Evolutionary conservation across 495 filamentous ascomycete genomes (phyloP), one percentile per base, ranked within the genome.

Genomic region (Choiromyces venosus): DNA sequence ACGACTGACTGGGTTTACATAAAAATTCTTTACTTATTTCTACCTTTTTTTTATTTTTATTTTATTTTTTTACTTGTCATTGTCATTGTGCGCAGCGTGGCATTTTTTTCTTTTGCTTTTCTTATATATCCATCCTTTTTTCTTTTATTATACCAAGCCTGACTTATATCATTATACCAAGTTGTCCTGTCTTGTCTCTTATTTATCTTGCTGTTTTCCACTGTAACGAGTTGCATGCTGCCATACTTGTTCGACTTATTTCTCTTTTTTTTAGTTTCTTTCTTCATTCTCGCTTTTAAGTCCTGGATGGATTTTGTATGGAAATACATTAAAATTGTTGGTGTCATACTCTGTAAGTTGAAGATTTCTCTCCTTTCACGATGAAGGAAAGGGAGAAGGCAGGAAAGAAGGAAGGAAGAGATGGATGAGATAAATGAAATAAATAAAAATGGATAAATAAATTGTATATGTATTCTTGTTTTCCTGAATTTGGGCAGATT

Each of bases 81-180:
- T 70, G 37, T 14, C 69, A 33, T 6, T 61, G 25, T 61, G 52
- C 25, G 33, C 52, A 33, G 52, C 52, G 52, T 61, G 52, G 12
- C n/a, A n/a, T 33, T 33, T 61, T 2, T 25, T n/a, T n/a, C 16
- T 25, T 3, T 21, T 21, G n/a, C 46, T 25, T 61, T 61, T 25
- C n/a, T 56, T 61, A 61, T 61, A 61, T 61, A 61, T 61, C 52
- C 52, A n/a, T n/a, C 52, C 67, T 68, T 29, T 37, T 25, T 25
- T 44, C 35, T 21, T 40, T 16, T 29, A 14, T 29, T n/a, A 66
- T 66, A 14, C 2, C 35, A n/a, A 61, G 5, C 10, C 16, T 61
- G 52, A 33, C 52, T 61, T 33, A 33, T 29, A 61, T n/a, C n/a
- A n/a, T 8, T 52, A 52, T 52, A 52, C 52, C 25, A 33, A 16